Base-by-base conservation (phyloP, 306 rosid species). In the Aeschynomene evenia region DNA sequence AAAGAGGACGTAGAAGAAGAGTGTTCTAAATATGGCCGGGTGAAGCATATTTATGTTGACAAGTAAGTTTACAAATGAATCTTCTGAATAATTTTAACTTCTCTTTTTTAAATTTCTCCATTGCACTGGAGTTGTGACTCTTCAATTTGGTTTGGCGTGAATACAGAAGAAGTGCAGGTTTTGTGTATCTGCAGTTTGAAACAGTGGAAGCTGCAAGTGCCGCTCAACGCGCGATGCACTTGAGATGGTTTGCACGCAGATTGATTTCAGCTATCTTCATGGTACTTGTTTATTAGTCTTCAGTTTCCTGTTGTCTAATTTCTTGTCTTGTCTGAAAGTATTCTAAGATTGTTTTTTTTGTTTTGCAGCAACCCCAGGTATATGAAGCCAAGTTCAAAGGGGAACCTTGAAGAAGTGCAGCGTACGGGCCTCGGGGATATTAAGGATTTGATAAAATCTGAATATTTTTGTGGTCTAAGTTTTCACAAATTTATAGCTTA, bases 1-100 rank as follows among this genome's bases (percentile, higher is more conserved):
- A 91, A 83, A 86, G 99, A 91, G 18, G 99, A 94, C 52, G 99
- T 94, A 11, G 96, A 88, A 78, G 99, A 89, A 71, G 99, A 94
- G 79, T 94, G 99, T 61, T 91, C 96, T 42, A 94, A 89, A 69
- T 94, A 81, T 74, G 99, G 99, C 57, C 85, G 81, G 37, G 97
- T 94, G 85, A 84, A 81, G 71, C 97, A 94, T 83, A 89, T 89
- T 72, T 83, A 88, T 65, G 99, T 94, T n/a, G 99, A 94, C 76
- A 94, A 91, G 99, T 94, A 85, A 84, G 97, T 79, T 49, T 23
- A n/a, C 65, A 29, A 66, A 70, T 43, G 18, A 46, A 58, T 46
- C n/a, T 24, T 70, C 70, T 33, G 64, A 26, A 6, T 65, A 31
- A 24, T 56, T 77, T 40, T 9, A 22, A 14, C 26, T 12, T 58